Conservation (phyloP, 164 flowering plant genomes). For the Aristolochia contorta region DNA sequence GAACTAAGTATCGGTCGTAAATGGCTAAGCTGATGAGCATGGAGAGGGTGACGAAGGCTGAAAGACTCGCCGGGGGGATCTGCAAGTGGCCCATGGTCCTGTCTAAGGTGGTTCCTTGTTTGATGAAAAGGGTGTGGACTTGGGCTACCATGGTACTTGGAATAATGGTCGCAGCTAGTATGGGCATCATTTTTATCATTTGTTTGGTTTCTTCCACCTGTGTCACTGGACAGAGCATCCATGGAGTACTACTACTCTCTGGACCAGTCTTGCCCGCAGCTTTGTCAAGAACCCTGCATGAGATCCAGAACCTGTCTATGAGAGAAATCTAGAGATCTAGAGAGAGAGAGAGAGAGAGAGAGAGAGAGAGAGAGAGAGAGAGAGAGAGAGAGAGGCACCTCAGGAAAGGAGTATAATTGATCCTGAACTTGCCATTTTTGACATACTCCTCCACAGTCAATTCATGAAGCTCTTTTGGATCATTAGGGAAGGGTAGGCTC, state of each 20-base stretch:
- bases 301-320: neutral
- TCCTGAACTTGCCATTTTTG: slow-evolving; percentile 11
- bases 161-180: slow-evolving; percentile 39
- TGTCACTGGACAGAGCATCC: slow-evolving; percentile 37
- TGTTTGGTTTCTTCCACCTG: slow-evolving; percentile 57
- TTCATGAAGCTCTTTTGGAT: slow-evolving; percentile 25
- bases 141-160: slow-evolving; percentile 45
- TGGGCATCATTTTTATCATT: slow-evolving; percentile 41
- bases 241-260: neutral
- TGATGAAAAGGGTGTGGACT: slow-evolving; percentile 53
- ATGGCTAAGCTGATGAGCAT: slow-evolving; percentile 41
- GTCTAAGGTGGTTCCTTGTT: slow-evolving; percentile 40
- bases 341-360: neutral
- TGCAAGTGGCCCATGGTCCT: slow-evolving; percentile 26
- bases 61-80: slow-evolving; percentile 48
- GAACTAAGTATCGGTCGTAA: slow-evolving; percentile 50
- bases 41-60: slow-evolving; percentile 29
- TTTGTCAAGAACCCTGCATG: slow-evolving; percentile 14
- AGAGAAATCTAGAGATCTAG: neutral
- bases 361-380: too few relatives aligned
- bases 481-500: slow-evolving; percentile 15
- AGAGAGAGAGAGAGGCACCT: slow-evolving; percentile 12
- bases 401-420: slow-evolving; percentile 14
- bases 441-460: slow-evolving; percentile 15
- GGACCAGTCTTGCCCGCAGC: slow-evolving; percentile 10